Base-by-base conservation (phyloP, 2,329 filamentous ascomycete genomes). In the Davidsoniella neocaledoniae region DNA sequence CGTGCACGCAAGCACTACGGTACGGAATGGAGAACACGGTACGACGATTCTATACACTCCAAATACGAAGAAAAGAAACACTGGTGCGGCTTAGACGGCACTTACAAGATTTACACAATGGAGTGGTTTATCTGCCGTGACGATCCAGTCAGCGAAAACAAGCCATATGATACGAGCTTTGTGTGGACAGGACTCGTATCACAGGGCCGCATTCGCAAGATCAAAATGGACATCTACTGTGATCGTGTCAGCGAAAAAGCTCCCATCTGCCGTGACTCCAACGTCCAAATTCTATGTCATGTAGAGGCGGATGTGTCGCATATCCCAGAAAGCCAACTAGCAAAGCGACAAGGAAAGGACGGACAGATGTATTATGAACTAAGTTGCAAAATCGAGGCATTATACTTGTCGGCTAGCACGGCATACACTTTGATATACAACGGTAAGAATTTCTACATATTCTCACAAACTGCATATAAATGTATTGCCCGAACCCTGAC, bases 1-100 rank as follows among this genome's bases (percentile, higher is more conserved):
- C 61, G 59, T 50, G 67, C 66, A 7, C 62, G 68, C 37, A 69
- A 68, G 55, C 64, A 68, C 53, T 70, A 70, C 49, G 68, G 67
- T 5, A 62, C 60, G 12, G 60, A 64, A 51, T 62, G 60, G 57
- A 55, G 57, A 12, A 57, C 57, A 41, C 56, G 54, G 1, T 67
- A 58, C 46, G 57, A 62, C 46, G 59, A 63, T 5, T 56, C 54
- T 14, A 2, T 56, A 0, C 64, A 67, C 48, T 54, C 23, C 5
- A 26, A 19, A 5, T 33, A 29, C 16, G 1, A 5, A 17, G 12
- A 45, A 7, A 33, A n/a, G n/a, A 25, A 25, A 10, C 17, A 9
- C 3, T 29, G n/a, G 19, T 16, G 23, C 14, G 19, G 14, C 4
- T 45, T 29, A 7, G 23, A 45, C 16, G n/a, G 25, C 9, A 3